phyloP scores from a whole-genome alignment of 768 basidiomycete species.

The Rhodotorula kratochvilovae region DNA sequence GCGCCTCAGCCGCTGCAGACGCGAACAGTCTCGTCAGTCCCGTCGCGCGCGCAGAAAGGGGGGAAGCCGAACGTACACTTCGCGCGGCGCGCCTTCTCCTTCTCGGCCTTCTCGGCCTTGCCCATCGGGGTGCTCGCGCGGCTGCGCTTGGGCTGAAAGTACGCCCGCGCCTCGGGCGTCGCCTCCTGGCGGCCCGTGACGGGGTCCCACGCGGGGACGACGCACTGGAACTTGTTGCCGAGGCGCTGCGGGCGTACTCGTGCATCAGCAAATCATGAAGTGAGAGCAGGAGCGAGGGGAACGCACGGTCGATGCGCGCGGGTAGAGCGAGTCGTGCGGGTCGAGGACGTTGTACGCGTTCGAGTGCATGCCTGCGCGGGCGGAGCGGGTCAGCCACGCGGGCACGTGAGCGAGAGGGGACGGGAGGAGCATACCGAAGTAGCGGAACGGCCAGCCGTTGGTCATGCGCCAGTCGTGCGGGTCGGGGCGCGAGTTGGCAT shows the following conservation, averaged over 20 bases:
- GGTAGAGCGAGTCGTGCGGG: constrained; percentile 93
- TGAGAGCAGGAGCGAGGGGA: neutral
- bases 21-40: neutral
- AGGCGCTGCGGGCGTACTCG: constrained; percentile 19
- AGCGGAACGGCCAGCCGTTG: constrained; percentile 87
- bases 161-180: constrained; percentile 5
- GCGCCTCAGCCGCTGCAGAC: neutral
- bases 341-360: constrained; percentile 47
- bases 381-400: constrained; percentile 45
- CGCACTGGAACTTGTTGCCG: constrained; percentile 38
- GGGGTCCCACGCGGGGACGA: constrained; percentile 36
- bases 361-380: constrained; percentile 35
- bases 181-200: neutral
- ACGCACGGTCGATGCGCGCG: constrained; percentile 68
- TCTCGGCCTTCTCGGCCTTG: neutral
- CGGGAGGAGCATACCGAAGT: constrained; percentile 55
- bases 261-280: neutral
- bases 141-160: constrained; percentile 29
- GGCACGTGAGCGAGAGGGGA: neutral
- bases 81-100: neutral
- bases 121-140: constrained; percentile 8
- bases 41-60: neutral
- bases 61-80: neutral
- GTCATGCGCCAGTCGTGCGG: constrained; percentile 58
- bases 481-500: constrained; percentile 8